Evolutionary conservation across 148 eudicot genomes (phyloP).

Genomic region (Silene conica): DNA sequence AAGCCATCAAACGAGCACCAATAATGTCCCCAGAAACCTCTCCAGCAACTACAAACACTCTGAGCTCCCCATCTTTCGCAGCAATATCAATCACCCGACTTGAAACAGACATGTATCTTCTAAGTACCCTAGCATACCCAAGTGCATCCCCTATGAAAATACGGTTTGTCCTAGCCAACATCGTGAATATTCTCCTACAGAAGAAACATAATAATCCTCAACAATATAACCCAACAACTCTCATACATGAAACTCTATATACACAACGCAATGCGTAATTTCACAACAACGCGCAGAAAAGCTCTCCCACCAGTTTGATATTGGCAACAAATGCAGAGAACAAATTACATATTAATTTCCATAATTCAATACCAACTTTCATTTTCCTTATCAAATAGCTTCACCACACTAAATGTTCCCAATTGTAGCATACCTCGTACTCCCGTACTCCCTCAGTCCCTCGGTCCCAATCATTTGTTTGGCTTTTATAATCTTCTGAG

Average conservation of each 20-base stretch:
- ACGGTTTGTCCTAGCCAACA: slow-evolving; percentile 19
- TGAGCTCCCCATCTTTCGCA: slow-evolving; percentile 78
- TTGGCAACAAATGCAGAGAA: not conserved
- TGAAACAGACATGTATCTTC: slow-evolving; percentile 46
- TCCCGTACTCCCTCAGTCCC: too few species aligned
- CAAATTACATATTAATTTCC: not conserved
- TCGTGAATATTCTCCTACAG: slow-evolving; percentile 1
- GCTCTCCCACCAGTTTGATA: not conserved
- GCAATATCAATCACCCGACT: slow-evolving; percentile 57
- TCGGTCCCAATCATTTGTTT: too few species aligned
- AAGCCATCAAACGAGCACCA: slow-evolving; percentile 79
- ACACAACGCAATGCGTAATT: not conserved
- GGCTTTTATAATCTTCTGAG: too few species aligned
- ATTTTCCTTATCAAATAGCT: not conserved
- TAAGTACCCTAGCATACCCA: slow-evolving; percentile 23
- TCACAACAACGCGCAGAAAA: not conserved
- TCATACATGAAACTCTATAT: not conserved
- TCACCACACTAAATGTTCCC: too few species aligned
- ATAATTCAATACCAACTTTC: not conserved
- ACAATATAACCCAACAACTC: not conserved
- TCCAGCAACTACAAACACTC: slow-evolving; percentile 86
- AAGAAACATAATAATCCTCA: not conserved
- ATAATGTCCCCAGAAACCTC: slow-evolving; percentile 93
- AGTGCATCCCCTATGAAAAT: slow-evolving; percentile 6
- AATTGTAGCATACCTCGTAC: too few species aligned